These are phyloP conservation scores for Glonium stellatum DNA, from an alignment of 495 filamentous ascomycete species.

Conservation along the genomic window DNA sequence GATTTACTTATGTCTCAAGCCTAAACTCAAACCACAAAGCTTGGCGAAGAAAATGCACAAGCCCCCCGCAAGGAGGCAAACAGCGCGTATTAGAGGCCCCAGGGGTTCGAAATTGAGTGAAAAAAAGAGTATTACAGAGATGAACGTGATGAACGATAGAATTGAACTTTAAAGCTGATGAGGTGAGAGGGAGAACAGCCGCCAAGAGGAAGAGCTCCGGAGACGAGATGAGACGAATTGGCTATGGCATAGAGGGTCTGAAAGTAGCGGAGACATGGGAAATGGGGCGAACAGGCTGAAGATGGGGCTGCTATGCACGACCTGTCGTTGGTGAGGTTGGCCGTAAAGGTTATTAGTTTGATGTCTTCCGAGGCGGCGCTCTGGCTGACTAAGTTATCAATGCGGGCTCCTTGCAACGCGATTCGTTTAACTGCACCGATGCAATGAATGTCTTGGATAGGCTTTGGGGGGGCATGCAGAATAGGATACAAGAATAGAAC, in stretches of 20 bases:
- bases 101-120: background rate
- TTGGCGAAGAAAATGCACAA: background rate
- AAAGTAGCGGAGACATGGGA: constrained; percentile 1
- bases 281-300: background rate
- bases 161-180: constrained; percentile 7
- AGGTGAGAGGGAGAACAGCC: constrained; percentile 15
- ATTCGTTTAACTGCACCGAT: no score
- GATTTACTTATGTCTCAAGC: no score
- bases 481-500: background rate
- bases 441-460: background rate
- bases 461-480: background rate
- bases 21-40: background rate
- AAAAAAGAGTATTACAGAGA: background rate
- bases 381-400: no score
- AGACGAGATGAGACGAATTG: background rate
- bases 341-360: background rate
- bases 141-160: background rate
- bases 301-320: constrained; percentile 1
- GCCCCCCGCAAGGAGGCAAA: background rate
- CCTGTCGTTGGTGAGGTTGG: constrained; percentile 8
- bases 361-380: background rate
- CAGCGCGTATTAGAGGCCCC: background rate
- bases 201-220: constrained; percentile 3
- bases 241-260: background rate
- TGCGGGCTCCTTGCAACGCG: no score